These are phyloP conservation scores for Monilinia polystroma DNA, from an alignment of 2,329 filamentous ascomycete species.

Conservation along the genomic window DNA sequence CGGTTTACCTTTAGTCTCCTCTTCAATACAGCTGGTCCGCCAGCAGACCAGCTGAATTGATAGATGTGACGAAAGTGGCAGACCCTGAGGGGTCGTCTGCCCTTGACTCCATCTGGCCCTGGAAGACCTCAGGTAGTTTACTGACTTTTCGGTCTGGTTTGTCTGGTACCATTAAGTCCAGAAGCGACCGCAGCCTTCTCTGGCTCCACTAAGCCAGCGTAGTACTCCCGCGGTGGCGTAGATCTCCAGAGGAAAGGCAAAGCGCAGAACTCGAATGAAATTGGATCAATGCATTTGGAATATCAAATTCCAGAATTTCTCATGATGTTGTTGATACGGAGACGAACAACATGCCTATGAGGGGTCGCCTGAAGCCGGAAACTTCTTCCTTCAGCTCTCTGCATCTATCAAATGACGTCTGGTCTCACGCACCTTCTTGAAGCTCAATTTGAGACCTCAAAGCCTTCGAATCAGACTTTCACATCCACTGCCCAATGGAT, in stretches of 20 bases:
- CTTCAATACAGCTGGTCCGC: background rate
- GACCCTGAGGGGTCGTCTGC: background rate
- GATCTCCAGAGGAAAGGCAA: too few relatives aligned
- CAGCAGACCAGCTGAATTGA: background rate
- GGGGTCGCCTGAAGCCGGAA: too few relatives aligned
- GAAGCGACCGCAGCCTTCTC: too few relatives aligned
- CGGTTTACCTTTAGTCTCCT: background rate
- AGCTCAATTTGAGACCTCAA: background rate
- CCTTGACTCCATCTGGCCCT: background rate
- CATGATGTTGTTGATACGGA: too few relatives aligned
- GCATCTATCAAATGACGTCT: too few relatives aligned
- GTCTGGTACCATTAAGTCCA: too few relatives aligned
- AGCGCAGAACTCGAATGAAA: too few relatives aligned
- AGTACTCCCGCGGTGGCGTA: too few relatives aligned
- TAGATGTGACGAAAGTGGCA: background rate
- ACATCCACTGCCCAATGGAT: constrained; percentile 60
- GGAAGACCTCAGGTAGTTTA: background rate
- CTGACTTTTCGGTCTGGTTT: background rate
- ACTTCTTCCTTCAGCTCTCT: background rate
- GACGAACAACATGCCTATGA: too few relatives aligned
- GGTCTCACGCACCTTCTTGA: background rate
- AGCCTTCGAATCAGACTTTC: constrained; percentile 46
- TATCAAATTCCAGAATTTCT: too few relatives aligned
- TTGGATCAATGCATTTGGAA: too few relatives aligned
- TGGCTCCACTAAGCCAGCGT: too few relatives aligned